Evolutionary conservation across 352 stramenopile species (phyloP).

Genomic region (Phytophthora colocasiae): DNA sequence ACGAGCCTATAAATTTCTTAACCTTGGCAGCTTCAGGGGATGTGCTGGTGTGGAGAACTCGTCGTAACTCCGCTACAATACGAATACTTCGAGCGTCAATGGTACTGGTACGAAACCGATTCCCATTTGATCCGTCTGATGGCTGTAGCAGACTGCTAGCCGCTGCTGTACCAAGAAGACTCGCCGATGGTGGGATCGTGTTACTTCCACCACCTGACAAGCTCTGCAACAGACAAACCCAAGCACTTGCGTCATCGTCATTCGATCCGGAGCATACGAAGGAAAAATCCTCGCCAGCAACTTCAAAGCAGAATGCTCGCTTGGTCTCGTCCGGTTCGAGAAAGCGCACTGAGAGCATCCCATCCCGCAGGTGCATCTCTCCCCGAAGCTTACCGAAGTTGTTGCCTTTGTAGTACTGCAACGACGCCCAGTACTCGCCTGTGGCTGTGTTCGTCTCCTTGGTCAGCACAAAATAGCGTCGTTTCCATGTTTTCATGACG

Average conservation of each 20-base stretch:
- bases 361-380: constrained; percentile 80
- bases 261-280: constrained; percentile 83
- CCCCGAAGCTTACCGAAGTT: constrained; percentile 83
- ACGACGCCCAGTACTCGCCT: constrained; percentile 71
- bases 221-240: constrained; percentile 85
- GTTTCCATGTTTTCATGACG: constrained; percentile 89
- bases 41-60: constrained; percentile 81
- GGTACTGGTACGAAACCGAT: constrained; percentile 39
- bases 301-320: constrained; percentile 86
- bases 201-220: constrained; percentile 51
- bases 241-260: constrained; percentile 87
- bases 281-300: constrained; percentile 72
- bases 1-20: constrained; percentile 68
- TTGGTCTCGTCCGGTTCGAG: constrained; percentile 82
- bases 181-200: constrained; percentile 44
- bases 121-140: constrained; percentile 31
- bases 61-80: constrained; percentile 83
- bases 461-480: constrained; percentile 86
- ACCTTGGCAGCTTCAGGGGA: constrained; percentile 74
- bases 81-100: constrained; percentile 78
- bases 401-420: constrained; percentile 89
- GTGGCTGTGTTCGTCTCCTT: constrained; percentile 78
- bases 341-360: constrained; percentile 74
- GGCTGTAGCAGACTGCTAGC: constrained; percentile 47
- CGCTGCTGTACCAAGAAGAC: constrained; percentile 43